Evolutionary conservation across 2,329 filamentous ascomycete genomes (phyloP).

Genomic region (Ophiostoma himal-ulmi): DNA sequence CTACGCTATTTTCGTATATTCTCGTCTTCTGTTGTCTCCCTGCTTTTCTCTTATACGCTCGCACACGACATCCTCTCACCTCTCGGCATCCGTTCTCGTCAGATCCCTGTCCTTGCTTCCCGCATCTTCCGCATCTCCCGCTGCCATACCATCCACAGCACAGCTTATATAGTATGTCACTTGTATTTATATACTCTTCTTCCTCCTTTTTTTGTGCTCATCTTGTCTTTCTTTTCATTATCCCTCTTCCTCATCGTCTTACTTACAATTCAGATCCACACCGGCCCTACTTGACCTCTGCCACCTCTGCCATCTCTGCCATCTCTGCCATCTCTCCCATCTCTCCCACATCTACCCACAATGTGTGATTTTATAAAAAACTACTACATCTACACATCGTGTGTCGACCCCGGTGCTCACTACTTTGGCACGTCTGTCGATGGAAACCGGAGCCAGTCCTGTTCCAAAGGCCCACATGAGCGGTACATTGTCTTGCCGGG

Average conservation of each 20-base stretch:
- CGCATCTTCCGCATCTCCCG: constrained; percentile 1
- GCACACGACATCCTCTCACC: background rate
- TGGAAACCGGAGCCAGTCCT: constrained; percentile 54
- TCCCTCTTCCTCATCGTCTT: background rate
- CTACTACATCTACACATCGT: constrained; percentile 70
- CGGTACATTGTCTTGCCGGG: constrained; percentile 66
- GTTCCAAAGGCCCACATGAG: constrained; percentile 62
- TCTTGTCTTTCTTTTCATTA: background rate
- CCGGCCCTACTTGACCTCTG: no score
- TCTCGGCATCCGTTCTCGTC: background rate
- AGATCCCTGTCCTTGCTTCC: constrained; percentile 9
- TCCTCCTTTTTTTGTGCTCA: background rate
- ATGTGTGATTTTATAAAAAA: constrained; percentile 67
- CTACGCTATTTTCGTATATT: background rate
- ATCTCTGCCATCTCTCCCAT: background rate
- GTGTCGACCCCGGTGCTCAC: constrained; percentile 61
- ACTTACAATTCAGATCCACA: background rate
- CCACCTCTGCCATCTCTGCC: no score
- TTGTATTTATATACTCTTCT: background rate
- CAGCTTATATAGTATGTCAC: background rate
- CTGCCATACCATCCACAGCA: background rate
- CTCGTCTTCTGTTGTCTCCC: background rate
- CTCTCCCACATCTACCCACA: constrained; percentile 25
- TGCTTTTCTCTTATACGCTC: background rate
- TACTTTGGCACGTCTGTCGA: constrained; percentile 66